Evolutionary conservation across 2,329 filamentous ascomycete species (phyloP), one percentile per base, ranked within the genome.

Genomic region (Penicillium sp.): DNA sequence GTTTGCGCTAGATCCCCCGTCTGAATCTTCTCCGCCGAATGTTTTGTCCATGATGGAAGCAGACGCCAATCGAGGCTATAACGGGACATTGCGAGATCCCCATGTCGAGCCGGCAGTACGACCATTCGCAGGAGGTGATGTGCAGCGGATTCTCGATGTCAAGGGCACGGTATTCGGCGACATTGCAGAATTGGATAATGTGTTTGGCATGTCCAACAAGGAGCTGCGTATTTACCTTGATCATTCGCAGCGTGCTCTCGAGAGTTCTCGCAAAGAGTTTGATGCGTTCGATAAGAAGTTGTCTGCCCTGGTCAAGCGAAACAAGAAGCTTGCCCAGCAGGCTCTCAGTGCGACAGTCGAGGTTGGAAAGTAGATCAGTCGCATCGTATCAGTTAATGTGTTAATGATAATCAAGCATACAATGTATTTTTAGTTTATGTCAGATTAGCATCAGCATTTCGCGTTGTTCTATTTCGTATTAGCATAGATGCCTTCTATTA

Each of bases 211-310:
- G 68, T 72, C 74, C 16, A 67, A 71, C 35, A 71, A 74, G 33
- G 71, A 75, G 38, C 62, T 78, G 23, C 68, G 70, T 42, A 62
- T 67, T 14, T 73, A 76, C 51, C 68, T 75, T 12, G 62, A 68
- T 45, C 70, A 69, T 47, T 74, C 74, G 4, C 73, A 77, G 26
- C 82, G 85, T 53, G 88, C 93, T 70, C 86, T 91, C 74, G 87
- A 91, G 62, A 77, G 78, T 9, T 82, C 92, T 63, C 85, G 86
- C 70, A 80, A 81, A 63, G 86, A 93, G 59, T 85, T 91, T 64
- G 79, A 78, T 55, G 57, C 66, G 4, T 65, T 75, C 35, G 76
- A 78, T 60, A 78, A 78, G 64, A 74, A 76, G 59, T 65, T 75
- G 26, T 62, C 61, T 23, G 72, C 68, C 11, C 60, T 76, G 23